phyloP scores from a whole-genome alignment of 805 yeast species.

The Candida ulmi region DNA sequence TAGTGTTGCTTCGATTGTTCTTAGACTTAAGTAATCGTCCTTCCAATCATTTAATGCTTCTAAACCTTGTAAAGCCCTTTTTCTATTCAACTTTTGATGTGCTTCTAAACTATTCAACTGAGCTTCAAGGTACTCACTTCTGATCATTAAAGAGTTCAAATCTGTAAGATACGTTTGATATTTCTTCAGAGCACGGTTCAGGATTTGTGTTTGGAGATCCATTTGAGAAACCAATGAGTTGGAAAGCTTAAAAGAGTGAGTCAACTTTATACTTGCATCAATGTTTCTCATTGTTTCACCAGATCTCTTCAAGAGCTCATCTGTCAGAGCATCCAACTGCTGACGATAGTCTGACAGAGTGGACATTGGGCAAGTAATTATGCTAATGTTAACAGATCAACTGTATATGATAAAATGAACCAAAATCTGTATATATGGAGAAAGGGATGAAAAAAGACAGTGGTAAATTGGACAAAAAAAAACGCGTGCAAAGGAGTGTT shows the following conservation, averaged over 20 bases:
- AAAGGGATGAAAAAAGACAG: too few relatives aligned
- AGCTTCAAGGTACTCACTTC: constrained; percentile 26
- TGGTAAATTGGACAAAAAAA: not conserved
- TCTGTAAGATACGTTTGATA: constrained; percentile 24
- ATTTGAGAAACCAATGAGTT: constrained; percentile 11
- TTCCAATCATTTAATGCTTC: constrained; percentile 17
- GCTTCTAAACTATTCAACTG: constrained; percentile 23
- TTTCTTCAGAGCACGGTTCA: constrained; percentile 19
- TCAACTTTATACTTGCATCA: constrained; percentile 19
- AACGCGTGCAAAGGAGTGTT: not conserved
- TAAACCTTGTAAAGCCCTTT: constrained; percentile 10
- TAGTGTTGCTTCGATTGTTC: constrained; percentile 39
- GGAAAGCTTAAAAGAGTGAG: constrained; percentile 16
- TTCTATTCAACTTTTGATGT: constrained; percentile 11
- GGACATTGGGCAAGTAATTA: too few relatives aligned
- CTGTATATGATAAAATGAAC: too few relatives aligned
- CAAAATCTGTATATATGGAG: too few relatives aligned
- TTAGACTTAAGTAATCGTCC: constrained; percentile 36
- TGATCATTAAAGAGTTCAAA: constrained; percentile 21
- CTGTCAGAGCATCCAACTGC: constrained; percentile 18
- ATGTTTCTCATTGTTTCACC: constrained; percentile 13
- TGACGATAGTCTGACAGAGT: constrained; percentile 2
- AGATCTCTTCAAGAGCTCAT: constrained; percentile 17
- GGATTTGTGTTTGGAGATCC: constrained; percentile 17
- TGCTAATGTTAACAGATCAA: too few relatives aligned